phyloP scores from a whole-genome alignment of 2,329 filamentous ascomycete genomes.

The Westerdykella ornata region DNA sequence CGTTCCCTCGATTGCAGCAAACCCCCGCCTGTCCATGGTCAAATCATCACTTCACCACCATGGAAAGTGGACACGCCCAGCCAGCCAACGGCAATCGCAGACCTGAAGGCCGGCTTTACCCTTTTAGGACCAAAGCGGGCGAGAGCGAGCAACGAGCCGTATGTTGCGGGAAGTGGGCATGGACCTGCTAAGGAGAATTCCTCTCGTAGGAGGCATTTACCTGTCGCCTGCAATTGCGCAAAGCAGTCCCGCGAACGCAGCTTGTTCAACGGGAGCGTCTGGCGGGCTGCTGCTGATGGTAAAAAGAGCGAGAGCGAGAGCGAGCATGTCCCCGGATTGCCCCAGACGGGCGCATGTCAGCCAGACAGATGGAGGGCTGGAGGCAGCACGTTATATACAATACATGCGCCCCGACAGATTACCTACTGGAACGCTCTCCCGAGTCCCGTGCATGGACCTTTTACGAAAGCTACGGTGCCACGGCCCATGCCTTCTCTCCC shows the following conservation, averaged over 20 bases:
- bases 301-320: neutral
- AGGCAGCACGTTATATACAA: constrained; percentile 21
- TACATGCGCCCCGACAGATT: constrained; percentile 20
- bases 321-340: neutral
- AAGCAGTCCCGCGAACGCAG: too few species aligned
- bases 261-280: too few species aligned
- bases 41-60: constrained; percentile 12
- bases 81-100: constrained; percentile 16
- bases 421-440: constrained; percentile 11
- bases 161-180: too few species aligned
- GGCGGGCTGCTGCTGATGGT: too few species aligned
- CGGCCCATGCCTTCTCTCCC: constrained; percentile 16
- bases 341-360: neutral
- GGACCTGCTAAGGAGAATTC: too few species aligned
- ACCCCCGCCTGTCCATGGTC: constrained; percentile 22
- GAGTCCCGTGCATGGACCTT: constrained; percentile 21
- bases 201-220: too few species aligned
- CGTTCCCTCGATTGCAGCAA: constrained; percentile 19
- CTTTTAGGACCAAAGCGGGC: too few species aligned
- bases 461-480: constrained; percentile 22
- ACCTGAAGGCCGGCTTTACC: too few species aligned
- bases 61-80: constrained; percentile 10
- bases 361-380: neutral
- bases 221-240: too few species aligned
- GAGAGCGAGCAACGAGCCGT: too few species aligned